Base-by-base conservation (phyloP, 2,329 filamentous ascomycete species). In the Raffaelea arxii region DNA sequence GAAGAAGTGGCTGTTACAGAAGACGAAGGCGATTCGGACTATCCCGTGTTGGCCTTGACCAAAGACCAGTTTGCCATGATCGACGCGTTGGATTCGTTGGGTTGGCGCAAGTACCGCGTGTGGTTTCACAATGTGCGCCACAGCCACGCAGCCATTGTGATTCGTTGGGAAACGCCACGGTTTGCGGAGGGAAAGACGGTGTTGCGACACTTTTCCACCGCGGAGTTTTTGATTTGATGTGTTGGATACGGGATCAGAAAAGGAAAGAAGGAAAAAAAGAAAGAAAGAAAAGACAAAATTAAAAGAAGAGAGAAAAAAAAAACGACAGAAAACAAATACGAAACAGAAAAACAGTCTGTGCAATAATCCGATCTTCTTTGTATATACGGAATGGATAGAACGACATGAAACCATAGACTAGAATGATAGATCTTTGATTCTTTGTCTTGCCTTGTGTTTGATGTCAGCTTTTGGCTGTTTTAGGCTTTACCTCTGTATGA, bases 61-160 rank as follows among this genome's bases (percentile, higher is more conserved):
- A 72, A 81, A 4, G 77, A 80, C 41, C 91, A 97, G 64, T 94
- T 95, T 60, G 73, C 77, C 42, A 95, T 95, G 78, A 85, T 95
- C 51, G 74, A 84, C 25, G 77, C 80, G 10, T 69, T 97, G 42
- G 80, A 97, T 56, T 60, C 62, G n/a, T 59, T 82, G 2, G 71
- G 73, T 4, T 83, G 78, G 75, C 69, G 72, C 41, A 84, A 82
- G 60, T 82, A 78, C 53, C 77, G 74, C 1, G 78, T 90, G 4
- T 82, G 84, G 65, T 90, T 92, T 35, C 83, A 84, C 53, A 84
- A 89, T 6, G 74, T 80, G 46, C 67, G 72, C n/a, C 87, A 95
- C 60, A 86, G 78, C 49, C 91, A 97, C 63, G 91, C 90, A 0
- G 90, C 90, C 3, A 94, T 97, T 41, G 86, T 97, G 52, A 81